Evolutionary conservation across 2,329 filamentous ascomycete species (phyloP).

Genomic region (Emmonsiellopsis sp.): DNA sequence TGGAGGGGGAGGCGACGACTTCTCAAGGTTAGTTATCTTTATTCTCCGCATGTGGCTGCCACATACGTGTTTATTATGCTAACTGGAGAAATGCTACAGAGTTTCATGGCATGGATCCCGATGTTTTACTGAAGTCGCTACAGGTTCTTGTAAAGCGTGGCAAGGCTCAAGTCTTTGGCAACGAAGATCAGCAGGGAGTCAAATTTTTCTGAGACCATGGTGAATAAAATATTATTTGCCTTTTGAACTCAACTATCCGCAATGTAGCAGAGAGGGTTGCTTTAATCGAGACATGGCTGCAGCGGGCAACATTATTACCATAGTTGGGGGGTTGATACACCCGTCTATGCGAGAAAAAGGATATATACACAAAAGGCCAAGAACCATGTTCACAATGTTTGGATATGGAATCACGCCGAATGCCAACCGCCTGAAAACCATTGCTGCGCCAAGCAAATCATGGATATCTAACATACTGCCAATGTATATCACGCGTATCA

Average conservation of each 20-base stretch:
- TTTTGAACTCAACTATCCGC: background rate
- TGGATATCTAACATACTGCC: background rate
- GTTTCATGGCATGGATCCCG: slow-evolving; percentile 79
- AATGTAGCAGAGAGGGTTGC: background rate
- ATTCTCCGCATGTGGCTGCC: background rate
- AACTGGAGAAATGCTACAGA: slow-evolving; percentile 40
- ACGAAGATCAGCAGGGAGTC: slow-evolving; percentile 78
- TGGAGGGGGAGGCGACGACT: slow-evolving; percentile 70
- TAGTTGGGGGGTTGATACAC: too few species aligned
- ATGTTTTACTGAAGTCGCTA: slow-evolving; percentile 69
- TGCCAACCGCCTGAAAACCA: too few species aligned
- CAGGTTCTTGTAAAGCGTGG: slow-evolving; percentile 76
- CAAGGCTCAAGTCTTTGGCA: slow-evolving; percentile 87
- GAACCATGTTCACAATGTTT: too few species aligned
- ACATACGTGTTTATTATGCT: background rate
- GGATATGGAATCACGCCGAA: too few species aligned
- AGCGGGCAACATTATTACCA: too few species aligned
- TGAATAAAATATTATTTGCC: too few species aligned
- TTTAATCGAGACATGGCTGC: too few species aligned
- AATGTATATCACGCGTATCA: background rate
- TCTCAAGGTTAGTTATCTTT: slow-evolving; percentile 48
- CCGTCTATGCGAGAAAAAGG: too few species aligned
- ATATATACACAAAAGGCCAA: too few species aligned
- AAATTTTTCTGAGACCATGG: slow-evolving; percentile 75
- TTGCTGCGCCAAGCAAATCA: background rate